Percentiles rank a stretch among this genome's conserved stretches.
These are phyloP conservation scores for Collybiopsis luxurians DNA, from an alignment of 768 basidiomycete species.

Conservation along the genomic window DNA sequence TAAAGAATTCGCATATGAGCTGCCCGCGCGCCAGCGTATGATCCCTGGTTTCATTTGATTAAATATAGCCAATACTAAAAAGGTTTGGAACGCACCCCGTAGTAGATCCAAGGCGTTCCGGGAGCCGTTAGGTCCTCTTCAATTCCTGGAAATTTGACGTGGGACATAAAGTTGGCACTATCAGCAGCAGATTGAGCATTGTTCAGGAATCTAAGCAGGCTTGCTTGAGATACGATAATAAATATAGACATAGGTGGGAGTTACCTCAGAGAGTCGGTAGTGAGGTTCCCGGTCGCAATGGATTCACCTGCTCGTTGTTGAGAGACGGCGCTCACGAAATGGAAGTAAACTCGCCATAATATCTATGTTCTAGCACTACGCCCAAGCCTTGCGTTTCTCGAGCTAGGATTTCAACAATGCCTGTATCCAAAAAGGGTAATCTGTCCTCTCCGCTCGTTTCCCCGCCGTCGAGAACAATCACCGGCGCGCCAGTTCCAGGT, in stretches of 20 bases:
- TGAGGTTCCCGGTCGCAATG: slow-evolving; percentile 71
- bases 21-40: slow-evolving; percentile 90
- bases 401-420: slow-evolving; percentile 84
- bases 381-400: slow-evolving; percentile 85
- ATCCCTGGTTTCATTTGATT: slow-evolving; percentile 49
- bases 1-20: slow-evolving; percentile 89
- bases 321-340: slow-evolving; percentile 3
- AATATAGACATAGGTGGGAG: slow-evolving; percentile 4
- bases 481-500: slow-evolving; percentile 69
- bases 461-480: slow-evolving; percentile 90
- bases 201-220: slow-evolving; percentile 66
- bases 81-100: slow-evolving; percentile 59
- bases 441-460: slow-evolving; percentile 82
- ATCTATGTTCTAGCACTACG: slow-evolving; percentile 90
- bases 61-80: neutral
- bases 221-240: slow-evolving; percentile 8
- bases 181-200: slow-evolving; percentile 90
- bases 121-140: slow-evolving; percentile 70
- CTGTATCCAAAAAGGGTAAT: slow-evolving; percentile 64
- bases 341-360: slow-evolving; percentile 60
- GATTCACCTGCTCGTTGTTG: slow-evolving; percentile 54
- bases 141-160: slow-evolving; percentile 72
- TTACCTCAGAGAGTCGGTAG: slow-evolving; percentile 79
- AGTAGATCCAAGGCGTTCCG: slow-evolving; percentile 85
- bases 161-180: slow-evolving; percentile 87